Base-by-base conservation (phyloP, 192 early-diverging fungal genomes). In the Mortierella alpina region DNA sequence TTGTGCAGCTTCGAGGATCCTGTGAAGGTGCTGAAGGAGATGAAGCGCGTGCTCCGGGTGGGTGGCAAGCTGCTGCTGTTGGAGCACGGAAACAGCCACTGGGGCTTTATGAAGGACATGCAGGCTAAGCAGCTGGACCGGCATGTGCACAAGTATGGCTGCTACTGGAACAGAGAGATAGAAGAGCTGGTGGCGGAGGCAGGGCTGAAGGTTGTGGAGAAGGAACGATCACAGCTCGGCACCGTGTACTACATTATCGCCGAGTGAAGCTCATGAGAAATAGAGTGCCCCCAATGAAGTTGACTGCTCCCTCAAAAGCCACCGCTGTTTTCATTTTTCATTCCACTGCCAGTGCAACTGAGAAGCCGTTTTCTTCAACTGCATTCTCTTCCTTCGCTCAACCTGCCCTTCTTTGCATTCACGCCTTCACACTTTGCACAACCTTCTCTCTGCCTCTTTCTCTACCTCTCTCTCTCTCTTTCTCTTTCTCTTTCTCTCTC, bases 111-210 rank as follows among this genome's bases (percentile, higher is more conserved):
- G 77, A 56, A 80, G 70, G 66, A 80, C 42, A 80, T 80, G 77
- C 77, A 80, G 55, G 77, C 77, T 1, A 72, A 72, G 53, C 56
- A 80, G 39, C 42, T 80, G 41, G 77, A 80, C 44, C 57, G 54
- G 31, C 77, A 80, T 72, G 77, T 80, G 42, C 77, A 80, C 65
- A 80, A 80, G 66, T 80, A 80, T 64, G 77, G 77, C 7, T 80
- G 77, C 44, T 80, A 80, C 22, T 80, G 77, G 77, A 80, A 80
- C 31, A 57, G 77, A 1, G 77, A 80, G 61, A 80, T 80, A 61
- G 66, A 68, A 18, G 70, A 72, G 5, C 40, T 80, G n/a, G 69
- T 80, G 1, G 15, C 23, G 31, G 77, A 80, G 48, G 77, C 77
- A 17, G 77, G 77, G 41, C n/a, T 80, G 22, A 58, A 63, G 44